Conservation (phyloP, 164 flowering plant species). For the Akebia trifoliata region DNA sequence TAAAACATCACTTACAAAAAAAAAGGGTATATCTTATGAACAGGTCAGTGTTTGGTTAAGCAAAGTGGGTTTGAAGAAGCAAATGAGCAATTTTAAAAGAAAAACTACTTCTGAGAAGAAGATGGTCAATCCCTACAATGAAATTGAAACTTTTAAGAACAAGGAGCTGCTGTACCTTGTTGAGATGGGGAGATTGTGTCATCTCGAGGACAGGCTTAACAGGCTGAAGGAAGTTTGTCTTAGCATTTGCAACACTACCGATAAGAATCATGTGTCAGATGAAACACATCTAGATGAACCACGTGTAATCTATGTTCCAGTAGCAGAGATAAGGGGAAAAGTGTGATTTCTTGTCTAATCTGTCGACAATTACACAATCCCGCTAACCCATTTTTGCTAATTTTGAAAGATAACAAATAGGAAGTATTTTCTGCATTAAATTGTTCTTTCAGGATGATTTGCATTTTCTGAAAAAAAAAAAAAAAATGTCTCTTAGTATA, state of each 20-base stretch:
- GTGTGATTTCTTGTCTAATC: constrained; percentile 12
- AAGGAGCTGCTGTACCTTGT: constrained; percentile 32
- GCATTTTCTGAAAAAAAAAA: too few relatives aligned
- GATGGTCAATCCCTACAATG: constrained; percentile 9
- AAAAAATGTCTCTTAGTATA: too few relatives aligned
- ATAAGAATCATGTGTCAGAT: constrained; percentile 19
- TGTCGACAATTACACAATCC: not conserved
- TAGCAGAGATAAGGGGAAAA: constrained; percentile 69
- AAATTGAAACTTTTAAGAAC: constrained; percentile 8
- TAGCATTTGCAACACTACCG: constrained; percentile 20
- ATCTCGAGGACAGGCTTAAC: constrained; percentile 37
- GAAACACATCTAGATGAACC: constrained; percentile 16
- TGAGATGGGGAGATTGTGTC: constrained; percentile 69
- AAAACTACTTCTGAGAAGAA: constrained; percentile 18
- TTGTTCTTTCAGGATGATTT: too few relatives aligned
- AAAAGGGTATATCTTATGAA: constrained; percentile 13
- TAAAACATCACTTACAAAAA: constrained; percentile 3
- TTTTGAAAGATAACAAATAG: too few relatives aligned
- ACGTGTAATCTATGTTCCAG: constrained; percentile 55
- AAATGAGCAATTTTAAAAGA: constrained; percentile 15
- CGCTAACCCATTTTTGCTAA: not conserved
- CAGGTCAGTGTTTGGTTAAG: constrained; percentile 33
- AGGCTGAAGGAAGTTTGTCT: constrained; percentile 36
- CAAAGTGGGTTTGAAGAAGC: constrained; percentile 49
- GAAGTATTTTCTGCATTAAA: too few relatives aligned